A percentile compares a stretch with the other conserved stretches of the same genome.
Evolutionary conservation across 208 protist species (phyloP).

Genomic region (Novymonas esmeraldas): DNA sequence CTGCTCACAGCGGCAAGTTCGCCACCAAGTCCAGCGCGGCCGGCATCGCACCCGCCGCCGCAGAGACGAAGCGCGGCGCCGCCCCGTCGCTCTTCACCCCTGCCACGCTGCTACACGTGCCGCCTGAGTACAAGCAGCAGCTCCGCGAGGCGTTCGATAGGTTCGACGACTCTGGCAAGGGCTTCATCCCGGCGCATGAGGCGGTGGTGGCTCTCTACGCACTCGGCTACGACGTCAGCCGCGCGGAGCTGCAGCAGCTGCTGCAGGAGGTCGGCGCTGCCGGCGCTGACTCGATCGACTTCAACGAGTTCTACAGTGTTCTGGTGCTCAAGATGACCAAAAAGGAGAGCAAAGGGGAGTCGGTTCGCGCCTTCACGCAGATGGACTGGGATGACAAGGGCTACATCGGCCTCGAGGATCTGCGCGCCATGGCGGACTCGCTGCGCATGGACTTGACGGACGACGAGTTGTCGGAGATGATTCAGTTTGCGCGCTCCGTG

Average conservation of each 20-base stretch:
- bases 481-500: conserved; percentile 92
- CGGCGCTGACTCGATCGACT: conserved; percentile 78
- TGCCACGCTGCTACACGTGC: conserved; percentile 54
- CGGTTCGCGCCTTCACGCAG: conserved; percentile 91
- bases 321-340: conserved; percentile 85
- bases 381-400: conserved; percentile 94
- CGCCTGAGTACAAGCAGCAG: conserved; percentile 81
- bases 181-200: conserved; percentile 85
- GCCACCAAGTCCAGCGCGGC: conserved; percentile 7
- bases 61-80: conserved; percentile 13
- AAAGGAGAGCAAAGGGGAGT: conserved; percentile 81
- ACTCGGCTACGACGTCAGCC: conserved; percentile 94
- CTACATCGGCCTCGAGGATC: conserved; percentile 95
- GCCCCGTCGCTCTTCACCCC: conserved; percentile 26
- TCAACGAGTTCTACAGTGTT: conserved; percentile 91
- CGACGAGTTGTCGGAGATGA: conserved; percentile 97
- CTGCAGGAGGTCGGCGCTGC: conserved; percentile 72
- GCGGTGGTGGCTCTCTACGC: conserved; percentile 93
- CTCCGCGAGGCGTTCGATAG: conserved; percentile 96
- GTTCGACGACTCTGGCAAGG: conserved; percentile 94
- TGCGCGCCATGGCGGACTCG: conserved; percentile 92
- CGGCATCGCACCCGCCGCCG: neutral
- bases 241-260: conserved; percentile 85
- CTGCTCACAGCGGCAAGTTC: neutral
- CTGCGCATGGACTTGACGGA: conserved; percentile 95